Conservation (phyloP, 1,284 basidiomycete species). For the Apiotrichum gamsii region DNA sequence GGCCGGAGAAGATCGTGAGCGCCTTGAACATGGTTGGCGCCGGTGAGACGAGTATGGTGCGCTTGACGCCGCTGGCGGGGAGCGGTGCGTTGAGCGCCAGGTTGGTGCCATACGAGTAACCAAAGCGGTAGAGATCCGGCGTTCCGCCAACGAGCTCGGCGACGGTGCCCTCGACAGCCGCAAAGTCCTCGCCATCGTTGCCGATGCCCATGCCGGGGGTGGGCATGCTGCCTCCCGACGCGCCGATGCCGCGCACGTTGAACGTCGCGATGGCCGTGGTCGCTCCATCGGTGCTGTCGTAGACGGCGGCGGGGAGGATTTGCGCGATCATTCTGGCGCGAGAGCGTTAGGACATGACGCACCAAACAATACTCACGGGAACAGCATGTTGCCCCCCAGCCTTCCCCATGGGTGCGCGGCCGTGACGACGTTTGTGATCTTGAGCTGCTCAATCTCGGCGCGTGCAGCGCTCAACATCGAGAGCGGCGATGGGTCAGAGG, state of each 20-base stretch:
- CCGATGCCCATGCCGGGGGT: slow-evolving; percentile 24
- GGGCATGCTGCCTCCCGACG: slow-evolving; percentile 25
- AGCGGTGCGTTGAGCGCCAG: slow-evolving; percentile 22
- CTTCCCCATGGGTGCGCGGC: slow-evolving; percentile 40
- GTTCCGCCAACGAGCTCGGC: slow-evolving; percentile 15
- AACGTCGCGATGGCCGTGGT: slow-evolving; percentile 30
- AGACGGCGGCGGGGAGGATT: slow-evolving; percentile 21
- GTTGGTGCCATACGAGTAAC: slow-evolving; percentile 40
- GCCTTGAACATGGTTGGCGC: slow-evolving; percentile 30
- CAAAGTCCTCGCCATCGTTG: slow-evolving; percentile 28
- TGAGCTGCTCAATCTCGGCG: no score
- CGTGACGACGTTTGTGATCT: slow-evolving; percentile 30
- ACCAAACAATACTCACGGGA: slow-evolving; percentile 29
- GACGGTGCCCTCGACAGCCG: slow-evolving; percentile 25
- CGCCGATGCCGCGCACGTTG: slow-evolving; percentile 37
- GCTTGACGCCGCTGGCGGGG: slow-evolving; percentile 8
- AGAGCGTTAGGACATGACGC: background rate
- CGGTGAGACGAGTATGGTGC: slow-evolving; percentile 35
- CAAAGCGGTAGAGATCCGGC: slow-evolving; percentile 13
- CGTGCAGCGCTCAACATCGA: no score
- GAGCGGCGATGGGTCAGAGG: background rate
- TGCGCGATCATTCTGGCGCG: slow-evolving; percentile 24
- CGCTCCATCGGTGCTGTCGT: background rate
- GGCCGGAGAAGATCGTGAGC: slow-evolving; percentile 23
- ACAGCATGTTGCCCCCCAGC: slow-evolving; percentile 39